Base-by-base conservation (phyloP, 352 stramenopile genomes). In the Pythium diclinum region DNA sequence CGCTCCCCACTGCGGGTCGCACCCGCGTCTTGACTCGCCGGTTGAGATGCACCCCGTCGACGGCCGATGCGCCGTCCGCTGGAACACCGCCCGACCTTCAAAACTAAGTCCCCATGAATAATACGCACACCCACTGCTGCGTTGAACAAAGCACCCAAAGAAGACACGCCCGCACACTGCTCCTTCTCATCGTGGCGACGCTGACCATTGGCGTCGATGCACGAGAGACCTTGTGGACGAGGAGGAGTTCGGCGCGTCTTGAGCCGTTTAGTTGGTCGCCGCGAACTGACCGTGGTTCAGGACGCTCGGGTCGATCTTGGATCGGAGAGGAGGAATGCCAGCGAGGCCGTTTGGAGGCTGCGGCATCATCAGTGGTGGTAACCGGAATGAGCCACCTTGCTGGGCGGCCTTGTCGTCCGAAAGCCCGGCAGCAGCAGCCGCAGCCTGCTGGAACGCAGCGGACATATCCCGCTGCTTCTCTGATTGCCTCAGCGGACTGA, bases 261-360 rank as follows among this genome's bases (percentile, higher is more conserved):
- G 47, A 34, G 19, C 47, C n/a, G 42, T 32, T 56, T 67, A 91
- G 68, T 85, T 84, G 19, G 61, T 81, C 21, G 76, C 59, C 1
- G 75, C 75, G 56, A 78, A 83, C 63, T 89, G 82, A 9, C 72
- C 65, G 55, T 68, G 74, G 19, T 68, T 69, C 28, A 92, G 72
- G 54, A 92, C 79, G 56, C 69, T 89, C 30, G 83, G 83, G 46
- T 89, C 79, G 57, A 92, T 85, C 75, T 92, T 92, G 23, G 83
- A 88, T 28, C 83, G 81, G 40, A 92, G 72, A n/a, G 83, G 83
- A 13, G 83, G 83, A 65, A 92, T 92, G 1, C 33, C 59, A 34
- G 78, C 75, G 56, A 83, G 81, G 52, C 63, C 72, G 25, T 68
- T 65, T 14, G 61, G 46, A 33, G 77, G 68, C 28, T 63, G 68